Evolutionary conservation across 345 rosid genomes (phyloP).

Genomic region (Populus pruinosa): DNA sequence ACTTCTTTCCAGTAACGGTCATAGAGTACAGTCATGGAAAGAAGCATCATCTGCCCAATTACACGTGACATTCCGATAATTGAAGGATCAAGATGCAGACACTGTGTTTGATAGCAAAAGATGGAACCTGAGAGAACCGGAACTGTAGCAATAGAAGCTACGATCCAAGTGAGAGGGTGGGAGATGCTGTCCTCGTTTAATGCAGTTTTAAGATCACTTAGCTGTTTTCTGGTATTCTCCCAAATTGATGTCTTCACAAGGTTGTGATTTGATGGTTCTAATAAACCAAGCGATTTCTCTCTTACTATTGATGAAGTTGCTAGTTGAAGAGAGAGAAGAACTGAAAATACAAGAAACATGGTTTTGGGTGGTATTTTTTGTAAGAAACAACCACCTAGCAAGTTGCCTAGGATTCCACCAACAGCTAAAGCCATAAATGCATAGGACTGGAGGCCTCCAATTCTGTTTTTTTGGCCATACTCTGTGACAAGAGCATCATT

Average conservation of each 20-base stretch:
- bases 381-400: constrained; percentile 65
- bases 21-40: constrained; percentile 53
- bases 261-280: constrained; percentile 24
- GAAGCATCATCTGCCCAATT: constrained; percentile 67
- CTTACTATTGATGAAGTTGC: constrained; percentile 40
- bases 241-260: constrained; percentile 32
- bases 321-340: constrained; percentile 55
- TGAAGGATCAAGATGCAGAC: constrained; percentile 60
- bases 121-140: constrained; percentile 77
- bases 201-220: constrained; percentile 48
- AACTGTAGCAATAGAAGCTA: constrained; percentile 59
- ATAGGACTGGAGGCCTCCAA: constrained; percentile 67
- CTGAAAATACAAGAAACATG: constrained; percentile 55
- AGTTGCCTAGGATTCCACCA: constrained; percentile 80
- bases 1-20: constrained; percentile 60
- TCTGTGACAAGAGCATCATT: constrained; percentile 89
- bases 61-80: constrained; percentile 82
- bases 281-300: constrained; percentile 60
- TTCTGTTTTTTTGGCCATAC: constrained; percentile 56
- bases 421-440: constrained; percentile 83
- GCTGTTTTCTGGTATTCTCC: constrained; percentile 43
- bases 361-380: constrained; percentile 41
- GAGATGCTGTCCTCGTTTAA: constrained; percentile 54
- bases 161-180: constrained; percentile 61
- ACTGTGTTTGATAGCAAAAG: constrained; percentile 84